Evolutionary conservation across 225 moss, liverwort and hornwort genomes (phyloP).

Genomic region (Climacium dendroides): DNA sequence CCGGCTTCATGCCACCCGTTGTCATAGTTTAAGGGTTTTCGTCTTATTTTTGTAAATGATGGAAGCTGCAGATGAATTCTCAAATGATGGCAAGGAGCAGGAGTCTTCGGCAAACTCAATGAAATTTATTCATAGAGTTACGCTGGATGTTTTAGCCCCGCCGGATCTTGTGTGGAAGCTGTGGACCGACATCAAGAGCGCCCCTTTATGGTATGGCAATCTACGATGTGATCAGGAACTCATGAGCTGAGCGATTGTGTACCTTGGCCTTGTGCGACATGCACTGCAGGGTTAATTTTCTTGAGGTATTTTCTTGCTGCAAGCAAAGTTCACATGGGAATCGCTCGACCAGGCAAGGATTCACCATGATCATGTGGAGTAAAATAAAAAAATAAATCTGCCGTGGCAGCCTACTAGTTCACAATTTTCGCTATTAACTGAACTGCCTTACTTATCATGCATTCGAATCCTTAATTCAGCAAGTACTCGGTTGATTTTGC

Average conservation of each 20-base stretch:
- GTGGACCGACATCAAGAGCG: slow-evolving; percentile 42
- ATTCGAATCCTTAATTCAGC: not conserved
- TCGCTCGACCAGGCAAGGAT: not conserved
- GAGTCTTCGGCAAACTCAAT: slow-evolving; percentile 4
- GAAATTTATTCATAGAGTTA: slow-evolving; percentile 27
- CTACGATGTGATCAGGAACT: not conserved
- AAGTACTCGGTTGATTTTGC: not conserved
- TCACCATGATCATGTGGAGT: not conserved
- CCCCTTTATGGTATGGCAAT: slow-evolving; percentile 26
- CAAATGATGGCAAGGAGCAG: not conserved
- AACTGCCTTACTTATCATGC: not conserved
- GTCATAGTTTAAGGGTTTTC: not conserved
- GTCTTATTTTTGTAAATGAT: not conserved
- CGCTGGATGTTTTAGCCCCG: slow-evolving; percentile 34
- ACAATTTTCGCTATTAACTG: not conserved
- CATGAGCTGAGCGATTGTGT: not conserved
- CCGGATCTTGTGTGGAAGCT: slow-evolving; percentile 33
- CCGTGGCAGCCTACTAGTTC: not conserved
- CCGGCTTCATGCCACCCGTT: not conserved
- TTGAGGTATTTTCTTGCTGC: not conserved
- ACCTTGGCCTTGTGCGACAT: not conserved
- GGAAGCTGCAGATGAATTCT: not conserved
- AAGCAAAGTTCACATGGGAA: not conserved
- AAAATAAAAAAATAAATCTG: not conserved
- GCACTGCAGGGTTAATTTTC: not conserved